These are phyloP conservation scores for Diaporthe citrichinensis DNA, from an alignment of 2,329 filamentous ascomycete genomes.

Conservation along the genomic window DNA sequence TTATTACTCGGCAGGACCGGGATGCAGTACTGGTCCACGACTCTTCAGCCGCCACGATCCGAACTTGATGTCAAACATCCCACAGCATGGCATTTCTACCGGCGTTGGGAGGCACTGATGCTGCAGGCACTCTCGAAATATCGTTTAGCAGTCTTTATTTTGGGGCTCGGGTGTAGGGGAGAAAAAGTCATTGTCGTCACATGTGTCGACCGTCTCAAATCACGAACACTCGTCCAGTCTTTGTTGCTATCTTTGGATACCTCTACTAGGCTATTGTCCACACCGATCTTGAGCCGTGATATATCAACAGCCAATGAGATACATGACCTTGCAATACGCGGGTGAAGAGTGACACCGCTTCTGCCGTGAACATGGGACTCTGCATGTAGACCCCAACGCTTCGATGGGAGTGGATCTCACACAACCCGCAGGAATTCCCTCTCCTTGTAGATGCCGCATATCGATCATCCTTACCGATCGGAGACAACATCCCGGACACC, in stretches of 20 bases:
- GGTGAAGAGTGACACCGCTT: constrained; percentile 7
- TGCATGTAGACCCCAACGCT: not conserved
- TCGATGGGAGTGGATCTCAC: not conserved
- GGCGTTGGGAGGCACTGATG: not conserved
- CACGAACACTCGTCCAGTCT: not conserved
- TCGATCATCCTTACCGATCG: not conserved
- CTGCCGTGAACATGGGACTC: constrained; percentile 8
- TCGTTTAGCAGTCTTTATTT: not conserved
- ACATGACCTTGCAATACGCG: not conserved
- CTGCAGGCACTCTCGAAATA: not conserved
- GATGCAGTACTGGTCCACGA: not conserved
- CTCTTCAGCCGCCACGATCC: not conserved
- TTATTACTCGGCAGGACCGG: not conserved
- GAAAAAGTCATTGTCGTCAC: not conserved
- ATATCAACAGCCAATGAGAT: not conserved
- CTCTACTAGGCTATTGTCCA: not conserved
- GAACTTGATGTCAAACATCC: not conserved
- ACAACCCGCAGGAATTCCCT: not conserved
- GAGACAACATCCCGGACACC: not conserved
- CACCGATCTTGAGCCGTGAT: not conserved
- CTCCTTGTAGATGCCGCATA: not conserved
- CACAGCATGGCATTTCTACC: not conserved
- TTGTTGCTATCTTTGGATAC: constrained; percentile 18
- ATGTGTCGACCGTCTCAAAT: not conserved
- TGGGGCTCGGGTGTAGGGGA: too few species aligned